Evolutionary conservation across 1,284 basidiomycete genomes (phyloP), one percentile per base, ranked within the genome.

Genomic region (Tilletia walkeri): DNA sequence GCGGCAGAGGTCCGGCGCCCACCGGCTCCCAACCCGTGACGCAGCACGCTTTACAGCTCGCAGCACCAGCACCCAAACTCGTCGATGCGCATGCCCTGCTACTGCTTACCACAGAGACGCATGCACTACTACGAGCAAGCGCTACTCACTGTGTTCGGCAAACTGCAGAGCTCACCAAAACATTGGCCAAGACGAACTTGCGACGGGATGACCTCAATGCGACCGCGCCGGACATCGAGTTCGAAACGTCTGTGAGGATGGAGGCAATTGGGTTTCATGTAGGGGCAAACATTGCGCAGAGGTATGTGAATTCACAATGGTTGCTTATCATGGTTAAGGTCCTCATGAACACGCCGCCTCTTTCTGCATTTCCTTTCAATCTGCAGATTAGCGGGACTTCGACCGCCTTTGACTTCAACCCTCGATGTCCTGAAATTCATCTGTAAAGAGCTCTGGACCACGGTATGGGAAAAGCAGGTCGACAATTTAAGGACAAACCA

Each of bases 401-500:
- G 90, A 72, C 86, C 89, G 41, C 87, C 92, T 59, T 91, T 95
- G 75, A 84, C 88, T 0, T 91, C 94, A 76, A 92, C 93, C 1
- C 87, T 97, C 9, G 94, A 97, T 77, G 90, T 89, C 16, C 90
- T 97, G 85, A 97, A 97, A 84, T 96, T 96, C 80, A 88, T 97
- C 72, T 97, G 94, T 86, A 97, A 97, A 82, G 94, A 97, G 73
- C 86, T 96, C n/a, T 94, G 93, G 93, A 87, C 87, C 0, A 87
- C 89, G 3, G 90, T 89, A 69, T 94, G 91, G 91, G 91, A 93
- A 70, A 95, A 95, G 81, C 95, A 96, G 84, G 93, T 96, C 1
- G 94, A 97, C 82, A 96, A 96, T 82, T 85, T 97, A 65, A 88
- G 94, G 63, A 97, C 94, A 9, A 97, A 97, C 83, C 94, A 96